phyloP scores from a whole-genome alignment of 345 rosid genomes.

The Laguncularia racemosa region DNA sequence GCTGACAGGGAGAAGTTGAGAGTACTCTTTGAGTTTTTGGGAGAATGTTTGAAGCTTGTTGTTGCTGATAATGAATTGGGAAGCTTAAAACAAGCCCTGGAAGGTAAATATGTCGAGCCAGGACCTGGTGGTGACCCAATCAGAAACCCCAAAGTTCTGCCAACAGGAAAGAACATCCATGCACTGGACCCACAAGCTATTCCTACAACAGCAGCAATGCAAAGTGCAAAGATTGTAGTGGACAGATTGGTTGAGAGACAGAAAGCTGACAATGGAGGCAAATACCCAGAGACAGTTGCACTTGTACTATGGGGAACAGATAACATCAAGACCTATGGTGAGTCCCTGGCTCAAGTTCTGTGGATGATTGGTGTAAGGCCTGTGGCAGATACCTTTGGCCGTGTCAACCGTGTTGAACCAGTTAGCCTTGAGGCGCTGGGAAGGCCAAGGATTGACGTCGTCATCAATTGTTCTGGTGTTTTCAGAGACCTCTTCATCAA shows the following conservation, averaged over 20 bases:
- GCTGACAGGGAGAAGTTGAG: constrained; percentile 86
- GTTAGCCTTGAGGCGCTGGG: constrained; percentile 95
- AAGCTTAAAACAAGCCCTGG: constrained; percentile 86
- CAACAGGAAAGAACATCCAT: constrained; percentile 97
- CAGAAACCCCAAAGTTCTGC: constrained; percentile 94
- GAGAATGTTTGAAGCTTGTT: constrained; percentile 79
- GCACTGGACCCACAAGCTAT: constrained; percentile 97
- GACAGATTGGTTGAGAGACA: constrained; percentile 89
- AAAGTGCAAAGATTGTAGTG: constrained; percentile 89
- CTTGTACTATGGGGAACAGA: constrained; percentile 99
- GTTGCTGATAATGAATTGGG: constrained; percentile 96
- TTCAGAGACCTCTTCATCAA: constrained; percentile 97
- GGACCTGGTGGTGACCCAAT: constrained; percentile 99
- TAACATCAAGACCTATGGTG: constrained; percentile 95
- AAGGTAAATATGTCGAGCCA: constrained; percentile 90
- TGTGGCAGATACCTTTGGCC: constrained; percentile 79
- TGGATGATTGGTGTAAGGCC: constrained; percentile 99
- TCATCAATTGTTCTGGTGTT: constrained; percentile 97
- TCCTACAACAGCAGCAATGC: constrained; percentile 96
- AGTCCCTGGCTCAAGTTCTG: constrained; percentile 90
- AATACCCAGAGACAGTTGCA: constrained; percentile 90
- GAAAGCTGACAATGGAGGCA: constrained; percentile 77
- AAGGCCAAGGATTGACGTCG: constrained; percentile 97
- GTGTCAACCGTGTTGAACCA: constrained; percentile 87
- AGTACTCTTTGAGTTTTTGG: constrained; percentile 64